Percentiles rank a stretch among this genome's conserved stretches.
phyloP scores from a whole-genome alignment of 73 alveolate genomes.

The Paramecium sexaurelia region DNA sequence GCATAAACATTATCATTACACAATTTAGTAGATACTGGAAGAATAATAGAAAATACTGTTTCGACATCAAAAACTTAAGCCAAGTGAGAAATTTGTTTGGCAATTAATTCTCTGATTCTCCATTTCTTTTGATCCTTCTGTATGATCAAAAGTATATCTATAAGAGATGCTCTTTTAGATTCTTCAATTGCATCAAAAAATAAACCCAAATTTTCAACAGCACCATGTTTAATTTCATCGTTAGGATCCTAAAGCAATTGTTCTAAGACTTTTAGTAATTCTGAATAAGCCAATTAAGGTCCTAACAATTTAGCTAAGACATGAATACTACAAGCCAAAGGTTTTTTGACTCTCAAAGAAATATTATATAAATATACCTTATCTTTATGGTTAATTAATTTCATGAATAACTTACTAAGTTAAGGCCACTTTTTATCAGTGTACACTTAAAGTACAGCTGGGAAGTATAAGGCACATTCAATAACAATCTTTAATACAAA shows the following conservation, averaged over 20 bases:
- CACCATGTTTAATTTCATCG: slow-evolving; percentile 65
- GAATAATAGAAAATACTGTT: slow-evolving; percentile 50
- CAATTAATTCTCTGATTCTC: slow-evolving; percentile 69
- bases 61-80: slow-evolving; percentile 55
- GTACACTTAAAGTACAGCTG: slow-evolving; percentile 57
- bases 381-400: neutral
- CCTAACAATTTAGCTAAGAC: slow-evolving; percentile 77
- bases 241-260: slow-evolving; percentile 64
- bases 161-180: slow-evolving; percentile 37
- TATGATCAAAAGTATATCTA: slow-evolving; percentile 44
- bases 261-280: slow-evolving; percentile 66
- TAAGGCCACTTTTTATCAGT: slow-evolving; percentile 51
- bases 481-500: neutral
- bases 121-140: slow-evolving; percentile 60
- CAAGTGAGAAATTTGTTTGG: slow-evolving; percentile 49
- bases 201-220: slow-evolving; percentile 42
- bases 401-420: slow-evolving; percentile 17
- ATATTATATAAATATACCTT: slow-evolving; percentile 37
- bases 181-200: slow-evolving; percentile 56
- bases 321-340: slow-evolving; percentile 75
- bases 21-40: slow-evolving; percentile 57
- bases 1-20: slow-evolving; percentile 62
- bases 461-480: slow-evolving; percentile 61
- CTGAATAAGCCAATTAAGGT: slow-evolving; percentile 64
- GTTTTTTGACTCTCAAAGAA: slow-evolving; percentile 68